phyloP scores from a whole-genome alignment of 2,329 filamentous ascomycete genomes.

The Arthrobotrys pseudoclavata region DNA sequence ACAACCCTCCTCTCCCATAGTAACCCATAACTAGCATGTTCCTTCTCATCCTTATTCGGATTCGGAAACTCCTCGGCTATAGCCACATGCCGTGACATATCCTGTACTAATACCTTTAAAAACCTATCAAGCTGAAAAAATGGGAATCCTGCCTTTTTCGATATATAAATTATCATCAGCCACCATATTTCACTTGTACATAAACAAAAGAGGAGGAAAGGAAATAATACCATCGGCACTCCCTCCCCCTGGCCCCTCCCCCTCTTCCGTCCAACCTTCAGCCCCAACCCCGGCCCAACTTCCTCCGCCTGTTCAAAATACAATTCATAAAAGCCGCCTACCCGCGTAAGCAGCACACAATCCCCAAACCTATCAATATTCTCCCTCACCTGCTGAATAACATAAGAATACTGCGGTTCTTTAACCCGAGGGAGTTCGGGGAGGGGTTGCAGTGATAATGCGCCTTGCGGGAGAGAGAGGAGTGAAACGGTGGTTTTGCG shows the following conservation, averaged over 20 bases:
- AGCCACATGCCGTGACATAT: conserved; percentile 89
- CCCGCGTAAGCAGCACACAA: conserved; percentile 89
- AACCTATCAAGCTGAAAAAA: conserved; percentile 93
- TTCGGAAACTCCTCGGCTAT: conserved; percentile 94
- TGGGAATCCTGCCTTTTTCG: conserved; percentile 83
- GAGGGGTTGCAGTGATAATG: conserved; percentile 40
- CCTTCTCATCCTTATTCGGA: conserved; percentile 75
- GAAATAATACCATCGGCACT: conserved; percentile 82
- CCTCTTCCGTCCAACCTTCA: conserved; percentile 87
- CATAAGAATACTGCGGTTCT: conserved; percentile 80
- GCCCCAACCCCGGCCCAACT: conserved; percentile 83
- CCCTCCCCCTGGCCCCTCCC: conserved; percentile 72
- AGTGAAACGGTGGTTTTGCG: conserved; percentile 46
- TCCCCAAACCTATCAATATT: conserved; percentile 93
- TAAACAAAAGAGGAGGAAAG: background rate
- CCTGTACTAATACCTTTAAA: conserved; percentile 91
- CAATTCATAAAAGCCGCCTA: conserved; percentile 96
- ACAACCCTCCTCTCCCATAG: conserved; percentile 87
- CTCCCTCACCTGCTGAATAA: conserved; percentile 85
- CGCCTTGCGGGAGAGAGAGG: conserved; percentile 33
- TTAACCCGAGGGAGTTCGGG: conserved; percentile 60
- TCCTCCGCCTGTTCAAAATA: conserved; percentile 97
- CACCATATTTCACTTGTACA: background rate
- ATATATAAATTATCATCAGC: background rate
- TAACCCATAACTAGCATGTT: conserved; percentile 73